Base-by-base conservation (phyloP, 2,329 filamentous ascomycete genomes). In the Sporothrix schenckii region DNA sequence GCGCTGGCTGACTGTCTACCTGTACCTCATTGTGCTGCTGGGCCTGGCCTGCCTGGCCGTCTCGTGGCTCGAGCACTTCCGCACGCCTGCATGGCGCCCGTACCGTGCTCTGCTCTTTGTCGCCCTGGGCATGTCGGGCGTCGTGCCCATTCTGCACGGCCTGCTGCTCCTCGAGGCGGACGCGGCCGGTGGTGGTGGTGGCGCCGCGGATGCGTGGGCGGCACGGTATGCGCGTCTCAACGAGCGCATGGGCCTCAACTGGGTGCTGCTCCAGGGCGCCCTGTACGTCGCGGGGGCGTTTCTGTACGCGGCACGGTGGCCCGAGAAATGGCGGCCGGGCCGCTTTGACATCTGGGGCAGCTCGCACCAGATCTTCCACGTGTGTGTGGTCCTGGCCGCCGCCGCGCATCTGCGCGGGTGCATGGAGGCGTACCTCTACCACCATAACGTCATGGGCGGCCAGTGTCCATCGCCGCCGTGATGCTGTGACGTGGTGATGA, bases 351-450 rank as follows among this genome's bases (percentile, higher is more conserved):
- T 97, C 67, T 92, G 92, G 87, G 94, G 95, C 50, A 93, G 90
- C 78, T 97, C 93, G 24, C 95, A 99, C 80, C 95, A 99, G 81
- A 91, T 99, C 74, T 99, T 99, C 79, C 95, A 99, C 81, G 83
- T 97, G 52, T 86, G 95, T 73, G 94, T 99, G 39, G 83, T 98
- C 19, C 80, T 93, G 72, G 95, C 95, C 0, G 94, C 93, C 0
- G 86, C 87, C 1, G 87, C 91, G 30, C 95, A 99, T 82, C 83
- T 98, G 72, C 89, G 89, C 68, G 94, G 92, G 65, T 85, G 98
- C 81, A 78, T 92, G 41, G 91, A 88, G 79, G 94, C 94, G 4
- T 97, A 97, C 80, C 92, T 97, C 80, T 90, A 92, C 77, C 89
- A 92, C 76, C 93, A 97, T 79, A 86, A 84, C 70, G 80, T 84